Conservation (phyloP, 2,329 filamentous ascomycete genomes). For the Monilinia polystroma region DNA sequence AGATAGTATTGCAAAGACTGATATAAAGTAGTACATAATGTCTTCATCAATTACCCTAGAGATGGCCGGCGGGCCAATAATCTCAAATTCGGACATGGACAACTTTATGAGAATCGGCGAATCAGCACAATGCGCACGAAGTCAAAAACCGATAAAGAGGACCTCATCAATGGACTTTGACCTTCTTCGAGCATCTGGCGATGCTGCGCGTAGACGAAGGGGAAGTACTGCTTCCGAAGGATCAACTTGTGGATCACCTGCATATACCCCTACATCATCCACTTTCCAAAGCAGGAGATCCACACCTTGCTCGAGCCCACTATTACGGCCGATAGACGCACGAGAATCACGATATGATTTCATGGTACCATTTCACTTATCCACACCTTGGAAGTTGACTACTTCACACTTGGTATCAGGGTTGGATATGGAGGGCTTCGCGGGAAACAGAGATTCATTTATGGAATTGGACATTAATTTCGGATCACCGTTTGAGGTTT, state of each 20-base stretch:
- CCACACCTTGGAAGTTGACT: conserved; percentile 4
- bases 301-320: conserved; percentile 1
- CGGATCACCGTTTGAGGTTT: conserved; percentile 15
- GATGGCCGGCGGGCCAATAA: conserved; percentile 19
- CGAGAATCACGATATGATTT: conserved; percentile 9
- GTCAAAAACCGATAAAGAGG: conserved; percentile 18
- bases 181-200: conserved; percentile 18
- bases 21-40: conserved; percentile 1
- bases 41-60: not conserved
- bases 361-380: not conserved
- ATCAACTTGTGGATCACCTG: not conserved
- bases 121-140: conserved; percentile 16
- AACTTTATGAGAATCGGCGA: conserved; percentile 20
- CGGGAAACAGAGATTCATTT: not conserved
- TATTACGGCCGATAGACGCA: not conserved
- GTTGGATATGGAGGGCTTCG: not conserved
- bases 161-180: conserved; percentile 23
- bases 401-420: not conserved
- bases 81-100: conserved; percentile 23
- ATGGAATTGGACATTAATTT: conserved; percentile 4
- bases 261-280: conserved; percentile 2
- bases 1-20: not conserved
- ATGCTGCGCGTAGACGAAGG: conserved; percentile 18
- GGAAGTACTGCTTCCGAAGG: conserved; percentile 4
- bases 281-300: conserved; percentile 5